Conservation (phyloP, 306 rosid species). For the Quercus variabilis region DNA sequence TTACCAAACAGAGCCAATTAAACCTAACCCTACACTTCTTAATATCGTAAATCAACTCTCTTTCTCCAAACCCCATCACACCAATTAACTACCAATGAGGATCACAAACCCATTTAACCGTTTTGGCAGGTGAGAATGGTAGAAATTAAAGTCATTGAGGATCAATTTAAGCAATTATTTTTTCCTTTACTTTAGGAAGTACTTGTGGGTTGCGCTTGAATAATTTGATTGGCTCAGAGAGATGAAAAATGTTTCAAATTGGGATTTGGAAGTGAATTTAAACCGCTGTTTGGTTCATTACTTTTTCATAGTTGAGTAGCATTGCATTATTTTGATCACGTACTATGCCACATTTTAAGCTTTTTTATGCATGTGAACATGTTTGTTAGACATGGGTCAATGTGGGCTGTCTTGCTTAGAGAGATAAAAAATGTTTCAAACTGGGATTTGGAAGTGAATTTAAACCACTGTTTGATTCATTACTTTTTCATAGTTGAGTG, state of each 20-base stretch:
- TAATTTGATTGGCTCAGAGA: background rate
- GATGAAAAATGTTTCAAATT: background rate
- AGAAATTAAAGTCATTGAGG: background rate
- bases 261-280: background rate
- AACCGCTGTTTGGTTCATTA: background rate
- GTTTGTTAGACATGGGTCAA: background rate
- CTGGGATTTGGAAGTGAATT: background rate
- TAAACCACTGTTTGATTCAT: background rate
- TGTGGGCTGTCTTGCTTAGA: background rate
- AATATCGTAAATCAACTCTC: background rate
- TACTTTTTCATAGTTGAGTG: background rate
- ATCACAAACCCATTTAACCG: too few species aligned
- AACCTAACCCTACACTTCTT: background rate
- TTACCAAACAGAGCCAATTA: background rate
- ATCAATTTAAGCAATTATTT: background rate
- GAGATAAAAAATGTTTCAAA: background rate
- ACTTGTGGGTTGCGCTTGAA: background rate
- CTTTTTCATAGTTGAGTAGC: background rate
- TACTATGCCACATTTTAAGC: background rate
- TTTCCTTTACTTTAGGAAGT: background rate
- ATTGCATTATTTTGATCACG: background rate
- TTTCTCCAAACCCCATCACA: background rate
- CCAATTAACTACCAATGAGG: background rate
- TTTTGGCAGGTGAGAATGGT: background rate
- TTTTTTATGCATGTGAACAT: background rate